Base-by-base conservation (phyloP, 768 basidiomycete species). In the Hypholoma fasciculare region DNA sequence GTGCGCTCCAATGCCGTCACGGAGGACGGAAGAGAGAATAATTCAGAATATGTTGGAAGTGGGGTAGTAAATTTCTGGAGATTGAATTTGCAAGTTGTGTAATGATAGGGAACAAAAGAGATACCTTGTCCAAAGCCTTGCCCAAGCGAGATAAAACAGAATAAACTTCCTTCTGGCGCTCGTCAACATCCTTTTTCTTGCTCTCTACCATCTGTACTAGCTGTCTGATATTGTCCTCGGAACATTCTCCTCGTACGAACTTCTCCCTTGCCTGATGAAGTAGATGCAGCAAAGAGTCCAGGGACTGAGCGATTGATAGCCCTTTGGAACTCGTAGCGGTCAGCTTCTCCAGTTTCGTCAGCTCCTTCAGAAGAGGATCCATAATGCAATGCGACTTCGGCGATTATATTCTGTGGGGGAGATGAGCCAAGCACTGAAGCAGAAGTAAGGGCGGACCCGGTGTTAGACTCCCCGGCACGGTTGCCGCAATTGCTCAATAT, bases 61-160 rank as follows among this genome's bases (percentile, higher is more conserved):
- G 81, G 55, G 62, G 85, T 67, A 65, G 82, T 64, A 75, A 86
- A 80, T 82, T 82, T 78, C 89, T 92, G 56, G 49, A 51, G 20
- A 38, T 49, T 50, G 36, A 52, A 52, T 30, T 43, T 44, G 59
- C 16, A 39, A 50, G 20, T 30, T 7, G 48, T 27, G 17, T 27
- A 49, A n/a, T 23, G 34, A 39, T 3, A 17, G 16, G 9, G 26
- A 52, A 40, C 23, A 30, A 38, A 26, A 17, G 42, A 58, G 79
- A 43, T 56, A 92, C 96, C 88, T 97, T 98, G 68, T 98, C 96
- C 69, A 98, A 72, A 0, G 86, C 82, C 74, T 95, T 98, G 27
- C 92, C 93, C 38, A 96, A 78, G 63, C 85, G 84, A 26, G 86
- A 83, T 8, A 97, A 73, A 2, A 87, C 85, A 17, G 80, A 83